Evolutionary conservation across 805 yeast species (phyloP).

Genomic region (Saccharomycopsis fibuligera): DNA sequence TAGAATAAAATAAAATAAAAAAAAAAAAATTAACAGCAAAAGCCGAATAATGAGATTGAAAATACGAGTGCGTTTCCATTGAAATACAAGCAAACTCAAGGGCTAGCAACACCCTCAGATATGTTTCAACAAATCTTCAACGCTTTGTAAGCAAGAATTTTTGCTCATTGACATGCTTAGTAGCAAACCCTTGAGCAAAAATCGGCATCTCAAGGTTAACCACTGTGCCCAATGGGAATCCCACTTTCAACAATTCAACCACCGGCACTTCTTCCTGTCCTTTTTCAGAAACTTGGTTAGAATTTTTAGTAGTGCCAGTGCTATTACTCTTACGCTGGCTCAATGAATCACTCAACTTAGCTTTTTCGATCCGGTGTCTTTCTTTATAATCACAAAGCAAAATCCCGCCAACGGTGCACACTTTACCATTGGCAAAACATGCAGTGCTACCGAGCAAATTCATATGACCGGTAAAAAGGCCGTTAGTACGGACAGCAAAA

Average conservation of each 20-base stretch:
- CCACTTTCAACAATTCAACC: neutral
- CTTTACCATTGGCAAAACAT: constrained; percentile 8
- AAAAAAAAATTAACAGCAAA: too few relatives aligned
- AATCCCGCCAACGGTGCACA: constrained; percentile 7
- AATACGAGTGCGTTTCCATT: too few relatives aligned
- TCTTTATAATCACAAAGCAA: too few relatives aligned
- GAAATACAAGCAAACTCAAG: too few relatives aligned
- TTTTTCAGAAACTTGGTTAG: neutral
- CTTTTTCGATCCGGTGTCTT: constrained; percentile 1
- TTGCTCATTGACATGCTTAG: neutral
- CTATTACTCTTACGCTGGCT: neutral
- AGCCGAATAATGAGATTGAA: too few relatives aligned
- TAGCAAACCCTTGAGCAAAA: constrained; percentile 7
- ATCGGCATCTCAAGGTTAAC: constrained; percentile 11
- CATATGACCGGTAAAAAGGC: neutral
- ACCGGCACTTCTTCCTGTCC: too few relatives aligned
- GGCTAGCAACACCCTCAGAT: too few relatives aligned
- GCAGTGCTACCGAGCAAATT: constrained; percentile 5
- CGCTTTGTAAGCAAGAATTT: neutral
- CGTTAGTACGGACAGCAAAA: neutral
- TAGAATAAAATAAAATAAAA: too few relatives aligned
- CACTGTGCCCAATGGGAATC: neutral
- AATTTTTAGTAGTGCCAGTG: neutral
- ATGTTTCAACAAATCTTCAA: too few relatives aligned
- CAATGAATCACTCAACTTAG: neutral